phyloP scores from a whole-genome alignment of 2,329 filamentous ascomycete genomes.

The Apiospora rasikravindrae region DNA sequence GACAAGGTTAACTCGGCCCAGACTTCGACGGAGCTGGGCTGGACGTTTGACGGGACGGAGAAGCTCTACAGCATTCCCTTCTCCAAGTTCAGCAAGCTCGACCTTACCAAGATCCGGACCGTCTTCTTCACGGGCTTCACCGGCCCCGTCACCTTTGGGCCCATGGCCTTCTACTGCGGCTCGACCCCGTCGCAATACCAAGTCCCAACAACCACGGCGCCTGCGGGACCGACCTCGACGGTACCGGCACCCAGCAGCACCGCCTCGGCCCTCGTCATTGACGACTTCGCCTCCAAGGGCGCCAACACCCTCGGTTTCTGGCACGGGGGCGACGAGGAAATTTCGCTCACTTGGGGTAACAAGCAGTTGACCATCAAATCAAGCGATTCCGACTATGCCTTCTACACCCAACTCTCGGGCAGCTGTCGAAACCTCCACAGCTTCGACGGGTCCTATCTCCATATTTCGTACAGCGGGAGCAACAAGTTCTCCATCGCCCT shows the following conservation, averaged over 20 bases:
- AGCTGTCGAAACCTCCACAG: conserved; percentile 60
- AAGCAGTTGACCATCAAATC: conserved; percentile 61
- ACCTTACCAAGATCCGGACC: conserved; percentile 56
- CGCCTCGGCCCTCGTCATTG: conserved; percentile 60
- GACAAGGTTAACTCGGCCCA: conserved; percentile 43
- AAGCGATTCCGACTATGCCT: conserved; percentile 64
- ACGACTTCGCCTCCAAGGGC: conserved; percentile 59
- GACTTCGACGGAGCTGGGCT: conserved; percentile 57
- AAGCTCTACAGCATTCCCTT: conserved; percentile 64
- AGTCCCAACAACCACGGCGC: conserved; percentile 46
- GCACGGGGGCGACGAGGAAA: conserved; percentile 68
- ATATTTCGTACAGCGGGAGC: conserved; percentile 67
- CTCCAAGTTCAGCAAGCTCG: conserved; percentile 54
- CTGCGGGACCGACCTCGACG: conserved; percentile 50
- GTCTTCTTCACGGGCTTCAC: conserved; percentile 56
- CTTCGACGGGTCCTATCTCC: conserved; percentile 64
- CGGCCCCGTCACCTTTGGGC: conserved; percentile 56
- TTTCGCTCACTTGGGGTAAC: conserved; percentile 56
- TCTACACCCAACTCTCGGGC: conserved; percentile 62
- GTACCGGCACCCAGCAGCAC: conserved; percentile 55
- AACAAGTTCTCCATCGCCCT: conserved; percentile 68
- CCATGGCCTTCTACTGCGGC: conserved; percentile 64
- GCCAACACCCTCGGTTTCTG: conserved; percentile 67
- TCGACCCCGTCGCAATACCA: conserved; percentile 53
- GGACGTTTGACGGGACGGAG: conserved; percentile 65